These are phyloP conservation scores for Pilasporangium apinafurcum DNA, from an alignment of 352 stramenopile genomes.

Conservation along the genomic window DNA sequence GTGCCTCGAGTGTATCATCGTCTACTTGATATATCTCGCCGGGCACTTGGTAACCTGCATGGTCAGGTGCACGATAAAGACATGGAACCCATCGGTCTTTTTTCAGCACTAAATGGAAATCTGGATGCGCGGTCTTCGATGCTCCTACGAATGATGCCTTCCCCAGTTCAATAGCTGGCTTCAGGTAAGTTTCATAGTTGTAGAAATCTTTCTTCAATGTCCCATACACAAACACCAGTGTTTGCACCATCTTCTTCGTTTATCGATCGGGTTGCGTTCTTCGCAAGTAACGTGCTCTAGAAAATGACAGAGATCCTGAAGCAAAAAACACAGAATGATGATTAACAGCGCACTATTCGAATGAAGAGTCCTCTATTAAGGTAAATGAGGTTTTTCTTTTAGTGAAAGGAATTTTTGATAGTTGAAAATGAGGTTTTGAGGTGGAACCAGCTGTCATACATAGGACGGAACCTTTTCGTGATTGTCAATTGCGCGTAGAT, in stretches of 20 bases:
- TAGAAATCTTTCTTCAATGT: constrained; percentile 72
- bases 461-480: no score
- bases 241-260: constrained; percentile 10
- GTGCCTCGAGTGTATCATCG: constrained; percentile 32
- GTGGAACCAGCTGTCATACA: no score
- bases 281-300: no score
- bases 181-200: constrained; percentile 67
- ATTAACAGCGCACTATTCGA: no score
- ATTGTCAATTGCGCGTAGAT: no score
- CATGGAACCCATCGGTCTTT: constrained; percentile 59
- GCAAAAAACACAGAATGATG: no score
- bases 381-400: no score
- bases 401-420: no score
- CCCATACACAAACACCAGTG: constrained; percentile 73
- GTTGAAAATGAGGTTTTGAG: no score
- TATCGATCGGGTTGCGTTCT: no score
- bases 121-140: constrained; percentile 18
- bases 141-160: constrained; percentile 48
- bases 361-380: no score
- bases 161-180: constrained; percentile 28
- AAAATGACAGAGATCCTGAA: no score
- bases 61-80: constrained; percentile 35
- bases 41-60: constrained; percentile 30
- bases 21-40: constrained; percentile 69
- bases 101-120: constrained; percentile 62